Evolutionary conservation across 495 filamentous ascomycete species (phyloP).

Genomic region (Penicillium nucicola): DNA sequence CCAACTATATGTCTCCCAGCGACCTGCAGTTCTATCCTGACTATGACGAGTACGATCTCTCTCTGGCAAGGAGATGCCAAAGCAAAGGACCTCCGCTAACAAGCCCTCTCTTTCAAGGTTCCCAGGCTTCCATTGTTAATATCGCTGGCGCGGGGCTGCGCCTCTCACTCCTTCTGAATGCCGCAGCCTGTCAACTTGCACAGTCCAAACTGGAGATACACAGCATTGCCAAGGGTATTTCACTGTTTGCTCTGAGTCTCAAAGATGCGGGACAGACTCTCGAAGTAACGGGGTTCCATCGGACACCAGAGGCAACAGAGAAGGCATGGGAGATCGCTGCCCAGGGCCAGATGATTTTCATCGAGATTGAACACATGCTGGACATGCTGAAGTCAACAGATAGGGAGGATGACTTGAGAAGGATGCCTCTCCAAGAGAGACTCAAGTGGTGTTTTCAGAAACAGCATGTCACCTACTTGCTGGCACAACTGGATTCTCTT

Average conservation of each 20-base stretch:
- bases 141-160: conserved; percentile 43
- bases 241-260: conserved; percentile 42
- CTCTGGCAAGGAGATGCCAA: background rate
- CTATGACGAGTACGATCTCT: conserved; percentile 16
- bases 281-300: conserved; percentile 23
- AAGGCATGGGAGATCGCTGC: conserved; percentile 40
- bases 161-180: conserved; percentile 43
- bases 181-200: conserved; percentile 40
- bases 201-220: conserved; percentile 44
- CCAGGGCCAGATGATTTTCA: conserved; percentile 39
- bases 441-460: conserved; percentile 45
- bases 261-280: conserved; percentile 38
- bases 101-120: conserved; percentile 7
- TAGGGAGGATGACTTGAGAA: conserved; percentile 22
- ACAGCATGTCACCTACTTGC: conserved; percentile 41
- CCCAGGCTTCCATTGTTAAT: conserved; percentile 28
- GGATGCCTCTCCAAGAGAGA: conserved; percentile 34
- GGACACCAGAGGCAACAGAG: conserved; percentile 29
- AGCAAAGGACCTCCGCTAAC: conserved; percentile 7
- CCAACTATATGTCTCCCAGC: no score
- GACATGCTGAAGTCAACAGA: conserved; percentile 37
- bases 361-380: conserved; percentile 45
- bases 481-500: conserved; percentile 44
- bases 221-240: conserved; percentile 43
- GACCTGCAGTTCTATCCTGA: no score